Evolutionary conservation across 108 stramenopile species (phyloP).

Genomic region (Pseudonitzschia delicatissima): DNA sequence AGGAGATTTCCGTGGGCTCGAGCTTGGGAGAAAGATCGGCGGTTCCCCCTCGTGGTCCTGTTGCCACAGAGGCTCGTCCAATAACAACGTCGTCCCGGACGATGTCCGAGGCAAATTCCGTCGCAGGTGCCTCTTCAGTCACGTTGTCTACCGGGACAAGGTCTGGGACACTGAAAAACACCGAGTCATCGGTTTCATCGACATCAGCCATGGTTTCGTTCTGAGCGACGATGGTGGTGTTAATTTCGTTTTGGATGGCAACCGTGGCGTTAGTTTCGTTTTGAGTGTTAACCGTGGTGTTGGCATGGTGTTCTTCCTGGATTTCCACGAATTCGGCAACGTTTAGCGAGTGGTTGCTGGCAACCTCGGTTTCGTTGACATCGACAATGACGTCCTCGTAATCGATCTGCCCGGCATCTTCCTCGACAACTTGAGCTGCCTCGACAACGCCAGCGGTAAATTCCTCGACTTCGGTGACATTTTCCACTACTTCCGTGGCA

Average conservation of each 20-base stretch:
- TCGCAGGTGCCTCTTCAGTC: background rate
- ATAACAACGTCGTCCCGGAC: too few relatives aligned
- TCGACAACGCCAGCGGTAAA: background rate
- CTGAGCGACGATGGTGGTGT: background rate
- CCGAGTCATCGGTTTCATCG: background rate
- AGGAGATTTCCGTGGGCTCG: constrained; percentile 11
- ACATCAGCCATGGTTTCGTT: background rate
- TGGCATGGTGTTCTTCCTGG: background rate
- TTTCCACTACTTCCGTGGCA: background rate
- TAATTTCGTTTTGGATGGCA: background rate
- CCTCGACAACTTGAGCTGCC: background rate
- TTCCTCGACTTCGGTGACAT: background rate
- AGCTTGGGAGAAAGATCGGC: background rate
- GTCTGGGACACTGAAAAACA: too few relatives aligned
- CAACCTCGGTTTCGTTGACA: background rate
- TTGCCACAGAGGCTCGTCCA: too few relatives aligned
- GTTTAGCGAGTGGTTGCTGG: background rate
- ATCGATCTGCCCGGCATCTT: background rate
- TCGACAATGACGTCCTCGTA: background rate
- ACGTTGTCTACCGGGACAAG: background rate
- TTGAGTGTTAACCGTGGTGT: background rate
- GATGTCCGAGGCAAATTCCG: background rate
- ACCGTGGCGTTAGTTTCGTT: background rate
- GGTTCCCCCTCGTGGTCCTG: constrained; percentile 6
- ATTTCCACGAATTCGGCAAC: background rate